Percentiles rank a stretch among this genome's conserved stretches.
phyloP scores from a whole-genome alignment of 2,329 filamentous ascomycete genomes.

The Diaporthe citriasiana region DNA sequence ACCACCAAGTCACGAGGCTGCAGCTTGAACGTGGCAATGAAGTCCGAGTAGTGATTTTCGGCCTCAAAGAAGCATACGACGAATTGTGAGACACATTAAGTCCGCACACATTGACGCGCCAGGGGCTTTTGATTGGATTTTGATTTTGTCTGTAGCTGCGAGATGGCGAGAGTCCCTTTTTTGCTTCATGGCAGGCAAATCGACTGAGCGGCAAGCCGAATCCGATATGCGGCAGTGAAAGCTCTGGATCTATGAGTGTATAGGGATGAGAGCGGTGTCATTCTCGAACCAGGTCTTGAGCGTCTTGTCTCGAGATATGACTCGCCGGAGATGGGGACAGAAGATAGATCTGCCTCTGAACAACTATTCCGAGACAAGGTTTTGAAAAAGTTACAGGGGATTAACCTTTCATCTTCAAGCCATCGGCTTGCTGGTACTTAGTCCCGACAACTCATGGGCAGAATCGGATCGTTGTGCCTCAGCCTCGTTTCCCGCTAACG shows the following conservation, averaged over 20 bases:
- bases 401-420: not conserved
- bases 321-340: conserved; percentile 44
- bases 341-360: not conserved
- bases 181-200: conserved; percentile 41
- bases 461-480: too few relatives aligned
- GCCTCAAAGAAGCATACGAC: not conserved
- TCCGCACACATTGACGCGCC: not conserved
- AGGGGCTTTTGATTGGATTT: not conserved
- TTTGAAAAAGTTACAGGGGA: not conserved
- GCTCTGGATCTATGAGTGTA: conserved; percentile 53
- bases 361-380: not conserved
- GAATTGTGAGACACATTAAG: not conserved
- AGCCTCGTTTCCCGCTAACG: not conserved
- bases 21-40: not conserved
- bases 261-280: conserved; percentile 58
- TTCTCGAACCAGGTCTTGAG: conserved; percentile 49
- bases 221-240: conserved; percentile 55
- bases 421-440: not conserved
- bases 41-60: not conserved
- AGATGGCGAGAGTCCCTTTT: conserved; percentile 7
- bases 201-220: conserved; percentile 49
- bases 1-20: conserved; percentile 20
- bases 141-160: not conserved
- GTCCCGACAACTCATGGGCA: too few relatives aligned
- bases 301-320: conserved; percentile 46